Evolutionary conservation across 345 rosid genomes (phyloP).

Genomic region (Cardamine chenopodiifolia): DNA sequence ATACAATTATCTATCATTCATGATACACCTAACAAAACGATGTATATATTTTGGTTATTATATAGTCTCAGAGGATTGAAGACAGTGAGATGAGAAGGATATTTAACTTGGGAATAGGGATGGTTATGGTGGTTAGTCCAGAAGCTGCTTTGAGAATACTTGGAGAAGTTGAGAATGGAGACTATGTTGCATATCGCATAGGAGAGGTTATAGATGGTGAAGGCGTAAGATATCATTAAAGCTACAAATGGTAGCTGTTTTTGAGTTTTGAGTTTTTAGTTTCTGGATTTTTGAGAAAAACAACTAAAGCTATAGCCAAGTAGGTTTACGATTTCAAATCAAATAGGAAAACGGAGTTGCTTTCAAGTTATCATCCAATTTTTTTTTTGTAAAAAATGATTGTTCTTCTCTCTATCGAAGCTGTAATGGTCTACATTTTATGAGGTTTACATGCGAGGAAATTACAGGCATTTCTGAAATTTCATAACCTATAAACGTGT

Average conservation of each 20-base stretch:
- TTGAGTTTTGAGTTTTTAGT: background rate
- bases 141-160: conserved; percentile 62
- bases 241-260: background rate
- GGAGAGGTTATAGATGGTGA: conserved; percentile 65
- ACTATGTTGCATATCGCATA: conserved; percentile 52
- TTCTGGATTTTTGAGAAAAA: background rate
- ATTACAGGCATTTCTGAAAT: background rate
- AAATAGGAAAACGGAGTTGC: background rate
- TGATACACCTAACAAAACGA: background rate
- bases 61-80: conserved; percentile 64
- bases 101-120: conserved; percentile 85
- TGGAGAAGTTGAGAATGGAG: conserved; percentile 43
- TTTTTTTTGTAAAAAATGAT: background rate
- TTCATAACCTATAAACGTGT: background rate
- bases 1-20: too few species aligned
- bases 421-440: background rate
- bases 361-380: too few species aligned
- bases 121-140: conserved; percentile 66
- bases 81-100: conserved; percentile 78
- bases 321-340: background rate
- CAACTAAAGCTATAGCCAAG: background rate
- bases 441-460: background rate
- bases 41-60: background rate
- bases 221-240: conserved; percentile 58
- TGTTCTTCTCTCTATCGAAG: background rate